Evolutionary conservation across 2,329 filamentous ascomycete species (phyloP).

Genomic region (Cyclaneusma minus): DNA sequence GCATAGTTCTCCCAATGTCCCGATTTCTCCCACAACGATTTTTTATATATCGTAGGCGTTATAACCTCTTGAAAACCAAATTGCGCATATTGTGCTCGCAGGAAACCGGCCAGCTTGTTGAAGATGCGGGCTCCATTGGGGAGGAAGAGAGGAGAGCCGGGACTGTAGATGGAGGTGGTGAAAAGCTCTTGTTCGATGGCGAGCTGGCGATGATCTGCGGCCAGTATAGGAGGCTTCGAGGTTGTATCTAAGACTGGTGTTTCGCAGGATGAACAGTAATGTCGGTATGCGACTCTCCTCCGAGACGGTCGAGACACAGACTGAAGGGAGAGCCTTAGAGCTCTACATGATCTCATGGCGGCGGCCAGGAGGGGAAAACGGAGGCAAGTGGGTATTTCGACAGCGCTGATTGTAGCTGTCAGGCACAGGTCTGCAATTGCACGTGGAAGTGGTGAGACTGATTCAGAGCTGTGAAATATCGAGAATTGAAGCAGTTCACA

Average conservation of each 20-base stretch:
- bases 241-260: too few relatives aligned
- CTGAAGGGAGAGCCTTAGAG: too few relatives aligned
- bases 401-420: too few relatives aligned
- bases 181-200: slow-evolving; percentile 60
- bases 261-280: slow-evolving; percentile 18
- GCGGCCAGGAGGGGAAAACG: too few relatives aligned
- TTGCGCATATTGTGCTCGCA: slow-evolving; percentile 68
- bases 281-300: too few relatives aligned
- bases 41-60: slow-evolving; percentile 83
- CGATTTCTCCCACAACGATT: slow-evolving; percentile 70
- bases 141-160: slow-evolving; percentile 72
- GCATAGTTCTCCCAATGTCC: slow-evolving; percentile 84
- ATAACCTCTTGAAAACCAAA: slow-evolving; percentile 84
- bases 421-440: too few relatives aligned
- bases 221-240: slow-evolving; percentile 7
- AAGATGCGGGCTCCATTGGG: slow-evolving; percentile 72
- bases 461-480: too few relatives aligned
- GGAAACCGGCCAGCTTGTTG: slow-evolving; percentile 67
- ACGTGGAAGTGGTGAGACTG: too few relatives aligned
- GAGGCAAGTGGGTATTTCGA: too few relatives aligned
- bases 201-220: slow-evolving; percentile 41
- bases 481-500: too few relatives aligned
- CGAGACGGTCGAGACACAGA: too few relatives aligned
- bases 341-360: too few relatives aligned
- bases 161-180: slow-evolving; percentile 63